Evolutionary conservation across 176 grass and related monocot genomes (phyloP).

Genomic region (Lolium multiflorum): DNA sequence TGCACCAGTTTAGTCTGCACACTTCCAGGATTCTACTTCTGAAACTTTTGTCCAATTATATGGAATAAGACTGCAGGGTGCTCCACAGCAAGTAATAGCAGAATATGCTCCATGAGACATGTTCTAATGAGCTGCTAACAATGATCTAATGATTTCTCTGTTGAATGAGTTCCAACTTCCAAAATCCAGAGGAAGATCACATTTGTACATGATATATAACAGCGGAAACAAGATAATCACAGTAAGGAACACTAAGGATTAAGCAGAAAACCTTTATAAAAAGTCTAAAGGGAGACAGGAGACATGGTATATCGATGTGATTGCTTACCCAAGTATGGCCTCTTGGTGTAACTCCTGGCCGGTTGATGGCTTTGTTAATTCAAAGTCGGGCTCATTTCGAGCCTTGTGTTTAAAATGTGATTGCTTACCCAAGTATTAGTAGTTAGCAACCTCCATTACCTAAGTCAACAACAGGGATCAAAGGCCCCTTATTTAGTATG

Average conservation of each 20-base stretch:
- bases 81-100: neutral
- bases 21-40: conserved; percentile 5
- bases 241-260: neutral
- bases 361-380: too few relatives aligned
- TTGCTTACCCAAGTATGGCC: too few relatives aligned
- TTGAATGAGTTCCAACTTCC: neutral
- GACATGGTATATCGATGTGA: neutral
- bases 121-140: neutral
- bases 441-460: neutral
- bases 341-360: too few relatives aligned
- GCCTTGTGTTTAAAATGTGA: too few relatives aligned
- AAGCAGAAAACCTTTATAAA: neutral
- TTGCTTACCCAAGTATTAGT: neutral
- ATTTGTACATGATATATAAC: neutral
- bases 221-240: neutral
- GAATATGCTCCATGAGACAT: neutral
- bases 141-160: neutral
- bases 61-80: neutral
- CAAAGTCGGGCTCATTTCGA: too few relatives aligned
- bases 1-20: neutral
- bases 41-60: conserved; percentile 12
- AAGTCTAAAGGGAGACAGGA: neutral
- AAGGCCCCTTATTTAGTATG: conserved; percentile 12
- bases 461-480: conserved; percentile 25
- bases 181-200: neutral